Evolutionary conservation across 345 rosid genomes (phyloP).

Genomic region (Raphanus sativus): DNA sequence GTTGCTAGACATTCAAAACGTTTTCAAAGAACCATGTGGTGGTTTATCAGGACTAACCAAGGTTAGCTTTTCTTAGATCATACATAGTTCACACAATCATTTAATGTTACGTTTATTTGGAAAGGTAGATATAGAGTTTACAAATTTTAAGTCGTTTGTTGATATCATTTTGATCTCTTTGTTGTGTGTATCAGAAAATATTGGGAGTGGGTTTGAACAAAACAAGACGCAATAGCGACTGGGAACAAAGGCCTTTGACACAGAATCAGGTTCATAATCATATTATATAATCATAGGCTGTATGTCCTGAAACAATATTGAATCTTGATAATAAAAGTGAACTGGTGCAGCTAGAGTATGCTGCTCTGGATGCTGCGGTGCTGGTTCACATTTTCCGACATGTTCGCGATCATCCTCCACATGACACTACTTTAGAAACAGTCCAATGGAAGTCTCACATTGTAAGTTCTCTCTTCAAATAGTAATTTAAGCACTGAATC

Average conservation of each 20-base stretch:
- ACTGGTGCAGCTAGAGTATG: constrained; percentile 76
- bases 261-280: constrained; percentile 61
- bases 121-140: too few relatives aligned
- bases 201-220: constrained; percentile 89
- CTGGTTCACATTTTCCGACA: constrained; percentile 72
- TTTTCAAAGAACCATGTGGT: constrained; percentile 68
- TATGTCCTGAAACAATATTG: neutral
- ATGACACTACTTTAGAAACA: constrained; percentile 43
- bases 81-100: neutral
- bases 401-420: constrained; percentile 45
- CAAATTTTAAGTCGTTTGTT: neutral
- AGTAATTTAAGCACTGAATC: neutral
- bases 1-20: constrained; percentile 76
- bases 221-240: constrained; percentile 80
- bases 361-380: constrained; percentile 92
- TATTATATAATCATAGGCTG: neutral
- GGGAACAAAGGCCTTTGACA: constrained; percentile 86
- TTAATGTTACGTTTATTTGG: neutral
- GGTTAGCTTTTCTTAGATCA: constrained; percentile 43
- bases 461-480: constrained; percentile 46
- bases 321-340: neutral
- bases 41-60: constrained; percentile 84
- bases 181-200: constrained; percentile 56
- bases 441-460: constrained; percentile 75
- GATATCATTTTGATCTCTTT: neutral